These are phyloP conservation scores for Volvox africanus DNA, from an alignment of 139 green algal genomes.

Conservation along the genomic window DNA sequence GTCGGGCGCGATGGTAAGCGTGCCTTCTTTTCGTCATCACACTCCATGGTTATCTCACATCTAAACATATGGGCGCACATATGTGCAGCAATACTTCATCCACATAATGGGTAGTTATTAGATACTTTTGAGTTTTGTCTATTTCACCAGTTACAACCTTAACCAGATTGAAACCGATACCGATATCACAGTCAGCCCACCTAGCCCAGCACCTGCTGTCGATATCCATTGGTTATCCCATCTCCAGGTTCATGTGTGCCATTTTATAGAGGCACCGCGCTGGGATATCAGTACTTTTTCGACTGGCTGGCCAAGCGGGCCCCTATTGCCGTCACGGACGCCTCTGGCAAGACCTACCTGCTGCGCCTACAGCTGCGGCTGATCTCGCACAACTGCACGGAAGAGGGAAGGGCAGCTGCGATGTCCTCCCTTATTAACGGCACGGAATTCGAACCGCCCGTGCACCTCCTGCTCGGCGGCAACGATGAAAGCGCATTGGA, in stretches of 20 bases:
- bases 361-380: background rate
- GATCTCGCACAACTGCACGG: conserved; percentile 17
- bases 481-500: conserved; percentile 18
- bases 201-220: background rate
- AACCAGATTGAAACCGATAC: background rate
- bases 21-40: too few relatives aligned
- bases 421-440: conserved; percentile 13
- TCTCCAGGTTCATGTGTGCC: conserved; percentile 17
- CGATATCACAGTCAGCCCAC: background rate
- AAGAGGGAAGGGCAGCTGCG: background rate
- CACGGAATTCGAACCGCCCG: background rate
- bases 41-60: too few relatives aligned
- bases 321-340: background rate
- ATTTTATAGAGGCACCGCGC: background rate
- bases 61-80: too few relatives aligned
- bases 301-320: background rate
- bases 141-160: background rate
- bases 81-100: too few relatives aligned
- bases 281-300: conserved; percentile 27
- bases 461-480: conserved; percentile 35
- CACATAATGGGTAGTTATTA: too few relatives aligned
- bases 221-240: background rate
- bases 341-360: background rate
- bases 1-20: conserved; percentile 22
- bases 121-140: too few relatives aligned